These are phyloP conservation scores for Tolypocladium tropicale DNA, from an alignment of 2,329 filamentous ascomycete genomes.

Conservation along the genomic window DNA sequence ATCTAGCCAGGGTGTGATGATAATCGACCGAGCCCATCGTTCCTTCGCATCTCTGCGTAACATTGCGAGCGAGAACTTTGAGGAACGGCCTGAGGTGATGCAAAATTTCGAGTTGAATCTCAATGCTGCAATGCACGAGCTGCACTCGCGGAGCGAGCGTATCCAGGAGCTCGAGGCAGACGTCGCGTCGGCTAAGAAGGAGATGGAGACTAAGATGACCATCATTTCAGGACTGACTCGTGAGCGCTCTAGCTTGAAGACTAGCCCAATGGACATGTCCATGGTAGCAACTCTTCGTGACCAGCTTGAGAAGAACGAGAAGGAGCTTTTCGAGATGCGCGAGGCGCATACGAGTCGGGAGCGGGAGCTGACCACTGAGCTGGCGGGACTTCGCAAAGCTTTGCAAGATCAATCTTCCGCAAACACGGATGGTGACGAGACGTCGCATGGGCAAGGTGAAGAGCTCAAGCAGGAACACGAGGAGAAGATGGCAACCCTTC, in stretches of 20 bases:
- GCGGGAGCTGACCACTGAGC: conserved; percentile 59
- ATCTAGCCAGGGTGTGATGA: conserved; percentile 80
- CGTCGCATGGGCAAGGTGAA: conserved; percentile 17
- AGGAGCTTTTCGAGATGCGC: conserved; percentile 63
- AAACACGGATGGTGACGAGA: conserved; percentile 10
- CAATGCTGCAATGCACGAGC: conserved; percentile 84
- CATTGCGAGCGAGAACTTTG: conserved; percentile 79
- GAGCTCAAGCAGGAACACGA: conserved; percentile 33
- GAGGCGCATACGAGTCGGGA: conserved; percentile 65
- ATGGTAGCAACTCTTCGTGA: conserved; percentile 80
- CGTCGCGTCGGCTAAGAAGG: conserved; percentile 73
- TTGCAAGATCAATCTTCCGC: conserved; percentile 24
- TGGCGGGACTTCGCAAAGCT: conserved; percentile 55
- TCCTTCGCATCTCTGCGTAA: conserved; percentile 85
- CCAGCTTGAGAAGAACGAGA: conserved; percentile 79
- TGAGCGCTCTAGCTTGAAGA: conserved; percentile 82
- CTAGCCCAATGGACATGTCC: conserved; percentile 78
- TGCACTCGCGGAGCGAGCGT: conserved; percentile 76
- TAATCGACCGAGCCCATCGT: conserved; percentile 81
- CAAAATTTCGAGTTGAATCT: conserved; percentile 90
- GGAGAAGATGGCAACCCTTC: conserved; percentile 52
- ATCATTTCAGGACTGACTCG: conserved; percentile 91
- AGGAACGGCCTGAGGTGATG: conserved; percentile 70
- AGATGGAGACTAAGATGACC: conserved; percentile 94
- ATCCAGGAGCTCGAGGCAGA: conserved; percentile 86